Base-by-base conservation (phyloP, 768 basidiomycete genomes). In the Lentinula edodes region DNA sequence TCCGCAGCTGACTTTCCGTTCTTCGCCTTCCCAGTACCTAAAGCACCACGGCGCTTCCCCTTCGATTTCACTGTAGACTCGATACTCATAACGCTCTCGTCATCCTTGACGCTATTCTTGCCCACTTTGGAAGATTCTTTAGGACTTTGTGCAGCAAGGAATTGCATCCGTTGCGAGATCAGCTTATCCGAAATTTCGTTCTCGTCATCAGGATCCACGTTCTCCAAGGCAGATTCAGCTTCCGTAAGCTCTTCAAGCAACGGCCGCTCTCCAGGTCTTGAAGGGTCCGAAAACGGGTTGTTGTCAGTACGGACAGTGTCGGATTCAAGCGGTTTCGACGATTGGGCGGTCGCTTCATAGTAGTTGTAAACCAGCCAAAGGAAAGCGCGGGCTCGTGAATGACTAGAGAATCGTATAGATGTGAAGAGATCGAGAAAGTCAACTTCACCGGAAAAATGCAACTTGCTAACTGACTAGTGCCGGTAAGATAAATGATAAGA, bases 321-420 rank as follows among this genome's bases (percentile, higher is more conserved):
- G 35, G 62, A 64, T n/a, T 55, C 53, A 41, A 38, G 53, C 23
- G n/a, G 9, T 35, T 52, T 16, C 13, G 52, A 52, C 50, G 18
- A 5, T 12, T 18, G 9, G 18, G 34, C 9, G 5, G 71, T 38
- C 10, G 73, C 72, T 69, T 91, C 89, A 63, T 90, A 80, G 69
- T 91, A 90, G 68, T 89, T 85, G 74, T 74, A 81, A 60, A 80
- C 67, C 62, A 80, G 69, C 75, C 80, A 82, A 15, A 86, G 74
- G 68, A 86, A 81, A 7, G 76, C 78, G 52, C 71, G 71, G 1
- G 83, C 83, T 36, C 83, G 80, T 10, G 79, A 77, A 3, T 65
- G 60, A 7, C 82, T 80, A 4, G 82, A 77, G 46, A 81, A 71
- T 54, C 75, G 74, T 64, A 74, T 73, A 15, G 80, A 80, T 56